Evolutionary conservation across 768 basidiomycete species (phyloP), one percentile per base, ranked within the genome.

Genomic region (Mycena pura): DNA sequence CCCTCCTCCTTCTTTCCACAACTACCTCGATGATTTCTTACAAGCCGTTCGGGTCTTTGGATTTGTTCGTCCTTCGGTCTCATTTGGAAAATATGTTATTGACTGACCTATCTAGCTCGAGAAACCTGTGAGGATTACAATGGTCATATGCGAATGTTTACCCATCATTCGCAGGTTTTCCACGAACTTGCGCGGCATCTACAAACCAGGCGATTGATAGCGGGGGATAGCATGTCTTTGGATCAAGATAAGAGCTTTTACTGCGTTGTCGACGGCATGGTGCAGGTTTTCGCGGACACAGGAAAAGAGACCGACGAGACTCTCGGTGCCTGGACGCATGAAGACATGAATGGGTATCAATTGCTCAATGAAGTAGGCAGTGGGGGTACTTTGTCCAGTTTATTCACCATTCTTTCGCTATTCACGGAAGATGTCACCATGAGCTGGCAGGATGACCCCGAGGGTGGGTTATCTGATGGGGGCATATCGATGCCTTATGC

Each of bases 21-120:
- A 96, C 69, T 99, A 99, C 68, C 82, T 99, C 25, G 96, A 99
- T 72, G 97, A 99, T 70, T 99, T 99, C 72, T 76, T 99, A 54
- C 91, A 96, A 67, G 97, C 97, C 11, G 93, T 99, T 57, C 86
- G 96, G 45, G 93, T 99, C 10, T 99, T 99, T 69, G 97, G 97
- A 19, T 99, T 99, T 72, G 83, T 95, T 62, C 73, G 83, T 78
- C 9, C 13, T 11, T 5, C n/a, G n/a, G n/a, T 17, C 24, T 24
- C 39, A 32, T 25, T 17, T 25, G 17, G 27, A 11, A 29, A 14
- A 31, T 50, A 31, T 17, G 13, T 45, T 46, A 57, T 32, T 64
- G 22, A 66, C 40, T 15, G 55, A 13, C 46, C 43, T 15, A 3
- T 46, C 13, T 45, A 84, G 83, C 78, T 89, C 10, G 97, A 99